Evolutionary conservation across 148 eudicot genomes (phyloP).

Genomic region (Camellia granthamiana): DNA sequence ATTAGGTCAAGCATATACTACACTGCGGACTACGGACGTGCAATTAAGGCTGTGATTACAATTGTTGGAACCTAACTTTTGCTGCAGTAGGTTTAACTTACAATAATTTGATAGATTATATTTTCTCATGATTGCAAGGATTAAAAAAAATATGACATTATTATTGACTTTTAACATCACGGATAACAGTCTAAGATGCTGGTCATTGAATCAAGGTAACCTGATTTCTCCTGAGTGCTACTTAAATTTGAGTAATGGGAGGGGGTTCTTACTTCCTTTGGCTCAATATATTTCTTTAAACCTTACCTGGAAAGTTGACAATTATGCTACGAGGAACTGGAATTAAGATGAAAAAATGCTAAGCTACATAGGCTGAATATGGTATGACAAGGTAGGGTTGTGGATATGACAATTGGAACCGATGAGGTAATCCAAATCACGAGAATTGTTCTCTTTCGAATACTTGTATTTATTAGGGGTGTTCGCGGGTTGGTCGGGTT

Average conservation of each 20-base stretch:
- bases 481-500: no score
- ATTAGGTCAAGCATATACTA: background rate
- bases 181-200: background rate
- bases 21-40: background rate
- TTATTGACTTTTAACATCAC: background rate
- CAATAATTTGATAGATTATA: background rate
- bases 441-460: background rate
- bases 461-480: background rate
- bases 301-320: background rate
- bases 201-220: background rate
- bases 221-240: background rate
- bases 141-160: background rate
- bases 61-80: background rate
- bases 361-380: background rate
- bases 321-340: background rate
- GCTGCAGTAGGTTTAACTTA: background rate
- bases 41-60: background rate
- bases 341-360: background rate
- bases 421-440: background rate
- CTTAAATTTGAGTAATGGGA: background rate
- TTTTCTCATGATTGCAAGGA: background rate
- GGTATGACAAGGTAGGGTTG: background rate
- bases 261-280: background rate
- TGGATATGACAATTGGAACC: background rate
- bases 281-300: background rate